Evolutionary conservation across 305 asterid genomes (phyloP).

Genomic region (Fraxinus latifolia): DNA sequence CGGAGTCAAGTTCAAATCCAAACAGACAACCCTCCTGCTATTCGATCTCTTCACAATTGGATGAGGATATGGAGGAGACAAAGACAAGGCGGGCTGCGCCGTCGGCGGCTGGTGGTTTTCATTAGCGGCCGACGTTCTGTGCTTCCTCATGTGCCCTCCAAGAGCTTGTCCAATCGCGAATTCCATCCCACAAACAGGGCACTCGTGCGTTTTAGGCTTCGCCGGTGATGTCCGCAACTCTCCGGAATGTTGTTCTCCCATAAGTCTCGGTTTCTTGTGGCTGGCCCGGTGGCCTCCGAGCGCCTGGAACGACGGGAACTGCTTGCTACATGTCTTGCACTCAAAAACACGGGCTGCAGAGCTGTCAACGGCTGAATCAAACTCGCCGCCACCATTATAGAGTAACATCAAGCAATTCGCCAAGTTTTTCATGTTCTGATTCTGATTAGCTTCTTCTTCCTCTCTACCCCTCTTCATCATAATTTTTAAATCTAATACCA

Average conservation of each 20-base stretch:
- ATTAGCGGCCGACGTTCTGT: neutral
- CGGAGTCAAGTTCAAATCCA: neutral
- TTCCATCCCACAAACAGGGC: neutral
- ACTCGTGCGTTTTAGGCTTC: neutral
- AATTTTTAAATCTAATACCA: no score
- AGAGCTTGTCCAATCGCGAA: neutral
- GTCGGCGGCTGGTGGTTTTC: neutral
- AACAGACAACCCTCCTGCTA: neutral
- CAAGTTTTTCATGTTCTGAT: no score
- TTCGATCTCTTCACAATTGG: neutral
- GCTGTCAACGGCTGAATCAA: neutral
- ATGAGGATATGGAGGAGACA: neutral
- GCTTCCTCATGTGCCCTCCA: neutral
- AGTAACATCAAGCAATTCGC: no score
- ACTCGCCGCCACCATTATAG: no score
- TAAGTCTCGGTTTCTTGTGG: neutral
- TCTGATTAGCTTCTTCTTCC: no score
- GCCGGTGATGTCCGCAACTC: neutral
- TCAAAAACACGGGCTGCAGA: neutral
- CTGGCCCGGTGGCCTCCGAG: neutral
- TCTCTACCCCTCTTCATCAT: no score
- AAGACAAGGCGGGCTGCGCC: neutral
- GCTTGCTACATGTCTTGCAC: neutral
- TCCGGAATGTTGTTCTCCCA: neutral
- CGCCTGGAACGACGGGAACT: neutral